Evolutionary conservation across 768 basidiomycete genomes (phyloP), one percentile per base, ranked within the genome.

Genomic region (Saitozyma podzolica): DNA sequence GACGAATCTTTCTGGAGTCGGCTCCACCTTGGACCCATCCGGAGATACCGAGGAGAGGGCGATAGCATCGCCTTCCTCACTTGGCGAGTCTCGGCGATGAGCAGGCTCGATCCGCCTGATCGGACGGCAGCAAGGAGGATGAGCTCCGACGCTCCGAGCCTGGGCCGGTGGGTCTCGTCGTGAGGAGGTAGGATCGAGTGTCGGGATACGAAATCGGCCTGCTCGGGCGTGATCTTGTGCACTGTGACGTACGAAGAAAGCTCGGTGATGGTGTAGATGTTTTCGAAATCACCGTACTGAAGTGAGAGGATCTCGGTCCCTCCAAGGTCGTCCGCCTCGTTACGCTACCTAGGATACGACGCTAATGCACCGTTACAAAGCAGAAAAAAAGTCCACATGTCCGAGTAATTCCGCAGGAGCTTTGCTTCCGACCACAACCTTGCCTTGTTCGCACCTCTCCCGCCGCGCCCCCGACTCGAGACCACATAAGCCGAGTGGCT

Each of bases 251-350:
- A 19, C 9, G 67, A 67, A 7, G 70, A 64, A 8, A 72, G 54
- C 61, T 72, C 70, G 47, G 56, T 63, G 16, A 72, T 55, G 9
- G 63, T 62, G 54, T 71, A 71, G 17, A 68, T 14, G 60, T 66
- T 48, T 16, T 56, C n/a, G n/a, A n/a, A n/a, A n/a, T n/a, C n/a
- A n/a, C n/a, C n/a, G n/a, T n/a, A n/a, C n/a, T n/a, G n/a, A n/a
- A n/a, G n/a, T n/a, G n/a, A n/a, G n/a, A n/a, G n/a, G n/a, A n/a
- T n/a, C n/a, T n/a, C n/a, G n/a, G n/a, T n/a, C n/a, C n/a, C n/a
- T n/a, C n/a, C n/a, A n/a, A n/a, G n/a, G n/a, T n/a, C n/a, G n/a
- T n/a, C n/a, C n/a, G n/a, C n/a, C n/a, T n/a, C n/a, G n/a, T n/a
- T n/a, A n/a, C n/a, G n/a, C n/a, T n/a, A n/a, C n/a, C n/a, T n/a